phyloP scores from a whole-genome alignment of 2,329 filamentous ascomycete species.

The Xylaria polymorpha region DNA sequence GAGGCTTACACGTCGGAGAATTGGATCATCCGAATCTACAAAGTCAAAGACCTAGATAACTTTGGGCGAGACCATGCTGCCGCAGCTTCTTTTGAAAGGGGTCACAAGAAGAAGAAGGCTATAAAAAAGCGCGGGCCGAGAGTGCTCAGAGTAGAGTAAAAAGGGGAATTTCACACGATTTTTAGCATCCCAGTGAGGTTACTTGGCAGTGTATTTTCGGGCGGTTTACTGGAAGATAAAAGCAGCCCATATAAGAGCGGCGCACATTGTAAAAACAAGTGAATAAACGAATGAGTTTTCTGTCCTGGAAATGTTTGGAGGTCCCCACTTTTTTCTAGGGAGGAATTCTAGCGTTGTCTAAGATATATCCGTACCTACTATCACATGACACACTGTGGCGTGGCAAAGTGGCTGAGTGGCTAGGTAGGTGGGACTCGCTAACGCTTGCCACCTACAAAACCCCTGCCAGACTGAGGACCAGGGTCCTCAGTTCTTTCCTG shows the following conservation, averaged over 20 bases:
- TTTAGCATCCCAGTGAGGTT: slow-evolving; percentile 2
- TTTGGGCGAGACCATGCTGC: slow-evolving; percentile 86
- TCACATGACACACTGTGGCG: too few relatives aligned
- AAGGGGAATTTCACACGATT: not conserved
- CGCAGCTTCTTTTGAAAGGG: slow-evolving; percentile 77
- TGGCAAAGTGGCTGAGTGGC: too few relatives aligned
- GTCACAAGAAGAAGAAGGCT: slow-evolving; percentile 85
- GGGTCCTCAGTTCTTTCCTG: too few relatives aligned
- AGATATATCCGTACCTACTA: too few relatives aligned
- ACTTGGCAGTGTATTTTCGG: slow-evolving; percentile 27
- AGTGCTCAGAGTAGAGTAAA: slow-evolving; percentile 76
- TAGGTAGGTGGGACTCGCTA: too few relatives aligned
- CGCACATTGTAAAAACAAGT: slow-evolving; percentile 34
- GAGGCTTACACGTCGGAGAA: slow-evolving; percentile 99
- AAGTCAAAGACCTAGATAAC: slow-evolving; percentile 99
- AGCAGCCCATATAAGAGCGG: slow-evolving; percentile 27
- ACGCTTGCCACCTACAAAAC: too few relatives aligned
- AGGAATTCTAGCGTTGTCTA: not conserved
- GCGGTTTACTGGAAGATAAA: slow-evolving; percentile 36
- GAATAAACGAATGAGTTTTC: slow-evolving; percentile 30
- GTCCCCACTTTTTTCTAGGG: not conserved
- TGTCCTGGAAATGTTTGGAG: not conserved
- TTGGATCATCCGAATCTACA: slow-evolving; percentile 99
- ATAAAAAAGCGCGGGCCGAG: slow-evolving; percentile 78
- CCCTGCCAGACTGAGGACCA: too few relatives aligned